phyloP scores from a whole-genome alignment of 345 rosid genomes.

The Kandelia obovata region DNA sequence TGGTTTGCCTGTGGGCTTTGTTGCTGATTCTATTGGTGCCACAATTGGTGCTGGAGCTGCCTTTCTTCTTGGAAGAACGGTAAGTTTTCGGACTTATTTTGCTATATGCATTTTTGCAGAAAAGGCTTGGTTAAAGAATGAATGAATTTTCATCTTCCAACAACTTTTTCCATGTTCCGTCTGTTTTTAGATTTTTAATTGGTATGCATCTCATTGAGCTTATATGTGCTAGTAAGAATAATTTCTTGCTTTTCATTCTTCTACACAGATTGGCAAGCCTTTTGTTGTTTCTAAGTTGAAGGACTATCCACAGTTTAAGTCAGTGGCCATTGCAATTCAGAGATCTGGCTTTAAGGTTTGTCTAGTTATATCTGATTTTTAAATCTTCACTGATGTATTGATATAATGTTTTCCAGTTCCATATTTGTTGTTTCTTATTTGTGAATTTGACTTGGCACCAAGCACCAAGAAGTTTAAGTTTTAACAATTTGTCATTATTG shows the following conservation, averaged over 20 bases:
- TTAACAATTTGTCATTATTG: not conserved
- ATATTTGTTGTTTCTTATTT: not conserved
- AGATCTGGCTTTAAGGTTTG: conserved; percentile 96
- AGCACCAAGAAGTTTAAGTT: not conserved
- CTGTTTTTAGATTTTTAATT: no score
- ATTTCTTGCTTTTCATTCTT: not conserved
- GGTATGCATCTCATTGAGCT: no score
- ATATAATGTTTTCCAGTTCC: not conserved
- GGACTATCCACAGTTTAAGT: conserved; percentile 91
- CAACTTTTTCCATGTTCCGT: no score
- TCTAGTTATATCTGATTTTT: conserved; percentile 2
- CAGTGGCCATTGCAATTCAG: conserved; percentile 77
- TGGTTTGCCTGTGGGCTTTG: conserved; percentile 86
- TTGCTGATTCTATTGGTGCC: conserved; percentile 95
- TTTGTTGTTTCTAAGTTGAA: conserved; percentile 80
- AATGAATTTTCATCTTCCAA: no score
- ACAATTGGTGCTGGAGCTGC: conserved; percentile 93
- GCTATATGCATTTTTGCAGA: not conserved
- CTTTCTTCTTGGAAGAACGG: conserved; percentile 88
- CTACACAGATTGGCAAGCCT: conserved; percentile 67
- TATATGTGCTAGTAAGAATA: not conserved
- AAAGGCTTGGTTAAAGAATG: no score
- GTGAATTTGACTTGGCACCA: not conserved
- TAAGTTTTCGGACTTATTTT: conserved; percentile 21
- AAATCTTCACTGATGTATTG: not conserved